A percentile compares a stretch with the other conserved stretches of the same genome.
Conservation (phyloP, 179 eudicot species). For the Patellifolia procumbens region DNA sequence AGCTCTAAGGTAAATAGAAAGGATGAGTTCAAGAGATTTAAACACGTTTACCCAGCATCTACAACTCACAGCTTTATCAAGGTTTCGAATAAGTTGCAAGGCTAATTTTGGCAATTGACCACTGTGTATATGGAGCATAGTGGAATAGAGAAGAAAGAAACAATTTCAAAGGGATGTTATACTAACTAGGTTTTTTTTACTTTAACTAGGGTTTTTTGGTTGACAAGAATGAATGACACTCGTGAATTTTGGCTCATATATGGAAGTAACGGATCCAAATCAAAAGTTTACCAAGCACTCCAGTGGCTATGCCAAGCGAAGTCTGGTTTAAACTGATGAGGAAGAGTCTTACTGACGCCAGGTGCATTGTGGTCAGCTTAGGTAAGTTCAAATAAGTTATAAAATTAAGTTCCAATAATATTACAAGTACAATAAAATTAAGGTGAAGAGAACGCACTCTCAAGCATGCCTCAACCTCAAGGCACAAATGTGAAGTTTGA, state of each 20-base stretch:
- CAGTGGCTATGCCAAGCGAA: too few species aligned
- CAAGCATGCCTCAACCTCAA: too few species aligned
- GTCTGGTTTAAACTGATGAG: too few species aligned
- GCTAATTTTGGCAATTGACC: background rate
- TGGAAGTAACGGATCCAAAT: too few species aligned
- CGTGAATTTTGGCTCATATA: background rate
- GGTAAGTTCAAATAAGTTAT: too few species aligned
- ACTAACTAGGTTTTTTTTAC: background rate
- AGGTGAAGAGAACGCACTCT: too few species aligned
- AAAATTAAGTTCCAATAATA: too few species aligned
- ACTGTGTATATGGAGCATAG: background rate
- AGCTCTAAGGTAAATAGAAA: background rate
- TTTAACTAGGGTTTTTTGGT: background rate
- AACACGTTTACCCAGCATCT: background rate
- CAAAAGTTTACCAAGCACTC: too few species aligned
- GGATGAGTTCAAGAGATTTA: background rate
- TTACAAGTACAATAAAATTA: too few species aligned
- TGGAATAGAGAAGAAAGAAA: background rate
- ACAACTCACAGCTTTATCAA: background rate
- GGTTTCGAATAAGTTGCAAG: background rate
- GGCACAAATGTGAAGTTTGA: too few species aligned
- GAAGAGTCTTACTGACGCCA: too few species aligned
- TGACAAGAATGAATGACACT: constrained; percentile 14
- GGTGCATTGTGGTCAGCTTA: too few species aligned
- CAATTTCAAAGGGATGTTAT: background rate